Base-by-base conservation (phyloP, 2,329 filamentous ascomycete species). In the Aspergillus flavus region DNA sequence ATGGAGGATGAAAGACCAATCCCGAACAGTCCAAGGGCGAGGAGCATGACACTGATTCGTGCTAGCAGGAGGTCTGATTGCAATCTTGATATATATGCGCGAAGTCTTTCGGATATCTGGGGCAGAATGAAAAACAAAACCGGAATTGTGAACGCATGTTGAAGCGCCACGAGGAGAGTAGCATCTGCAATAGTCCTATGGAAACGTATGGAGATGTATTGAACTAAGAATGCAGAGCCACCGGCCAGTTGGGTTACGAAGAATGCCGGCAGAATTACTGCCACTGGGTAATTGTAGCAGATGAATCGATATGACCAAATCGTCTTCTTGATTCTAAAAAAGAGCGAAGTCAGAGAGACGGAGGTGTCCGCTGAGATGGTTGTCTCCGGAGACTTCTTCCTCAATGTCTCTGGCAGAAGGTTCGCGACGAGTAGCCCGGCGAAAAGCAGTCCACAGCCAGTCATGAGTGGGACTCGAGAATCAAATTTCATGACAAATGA, bases 171-270 rank as follows among this genome's bases (percentile, higher is more conserved):
- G 23, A 84, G 70, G 61, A 80, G 69, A 50, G 79, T 80, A 58
- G 79, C 73, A 54, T 74, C 66, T 0, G 82, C 80, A 21, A 85
- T 74, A 39, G 79, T 78, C 81, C 82, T 84, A 28, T 71, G 68
- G 61, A 84, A 85, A 28, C 83, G 76, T n/a, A 80, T 81, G 1
- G 82, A 84, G 21, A 83, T 80, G 67, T 85, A 85, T 62, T 83
- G 81, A n/a, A 83, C 75, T 16, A 85, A 69, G 59, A 85, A 80
- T 19, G 81, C 73, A 11, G 81, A 79, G 55, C 82, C 81, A 30
- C 81, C 77, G 57, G 80, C 82, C 7, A 85, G 72, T n/a, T 81
- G 77, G 66, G 81, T 82, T 16, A 82, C 79, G 26, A 85, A 67
- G 62, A 84, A 84, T 0, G 80, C 78, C 12, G 80, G 77, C 10